These are phyloP conservation scores for Anacardium occidentale DNA, from an alignment of 345 rosid genomes.

Conservation along the genomic window DNA sequence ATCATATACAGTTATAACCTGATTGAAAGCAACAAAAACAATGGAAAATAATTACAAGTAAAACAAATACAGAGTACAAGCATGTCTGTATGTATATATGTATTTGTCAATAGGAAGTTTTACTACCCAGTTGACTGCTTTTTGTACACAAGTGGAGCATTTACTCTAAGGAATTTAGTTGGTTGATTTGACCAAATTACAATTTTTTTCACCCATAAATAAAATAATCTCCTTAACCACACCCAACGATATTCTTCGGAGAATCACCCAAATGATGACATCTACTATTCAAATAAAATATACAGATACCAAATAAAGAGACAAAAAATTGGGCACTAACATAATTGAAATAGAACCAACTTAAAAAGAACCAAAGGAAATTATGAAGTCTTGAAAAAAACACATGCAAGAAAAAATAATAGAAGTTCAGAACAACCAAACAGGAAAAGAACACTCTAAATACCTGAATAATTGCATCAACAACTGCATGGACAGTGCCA, in stretches of 20 bases:
- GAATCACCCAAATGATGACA: not conserved
- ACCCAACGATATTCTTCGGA: not conserved
- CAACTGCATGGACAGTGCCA: slow-evolving; percentile 37
- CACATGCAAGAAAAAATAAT: not conserved
- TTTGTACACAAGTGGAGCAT: not conserved
- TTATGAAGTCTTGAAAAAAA: not conserved
- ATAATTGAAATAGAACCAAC: not conserved
- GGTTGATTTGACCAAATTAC: not conserved
- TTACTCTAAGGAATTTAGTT: not conserved
- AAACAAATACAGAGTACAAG: not conserved
- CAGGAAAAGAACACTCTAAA: slow-evolving; percentile 18
- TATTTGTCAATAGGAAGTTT: not conserved
- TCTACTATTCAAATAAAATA: slow-evolving; percentile 5
- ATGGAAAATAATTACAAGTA: not conserved
- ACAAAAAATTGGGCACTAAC: not conserved
- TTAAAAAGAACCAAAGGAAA: not conserved
- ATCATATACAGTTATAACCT: slow-evolving; percentile 59
- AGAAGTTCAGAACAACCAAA: slow-evolving; percentile 14
- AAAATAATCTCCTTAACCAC: not conserved
- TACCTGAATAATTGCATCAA: slow-evolving; percentile 69
- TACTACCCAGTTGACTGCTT: not conserved
- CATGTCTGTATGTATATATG: not conserved
- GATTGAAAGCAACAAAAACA: slow-evolving; percentile 16
- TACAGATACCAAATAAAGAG: not conserved
- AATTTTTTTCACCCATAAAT: not conserved